Percentiles rank a stretch among this genome's conserved stretches.
Evolutionary conservation across 495 filamentous ascomycete species (phyloP).

Genomic region (Penicillium longicatenatum): DNA sequence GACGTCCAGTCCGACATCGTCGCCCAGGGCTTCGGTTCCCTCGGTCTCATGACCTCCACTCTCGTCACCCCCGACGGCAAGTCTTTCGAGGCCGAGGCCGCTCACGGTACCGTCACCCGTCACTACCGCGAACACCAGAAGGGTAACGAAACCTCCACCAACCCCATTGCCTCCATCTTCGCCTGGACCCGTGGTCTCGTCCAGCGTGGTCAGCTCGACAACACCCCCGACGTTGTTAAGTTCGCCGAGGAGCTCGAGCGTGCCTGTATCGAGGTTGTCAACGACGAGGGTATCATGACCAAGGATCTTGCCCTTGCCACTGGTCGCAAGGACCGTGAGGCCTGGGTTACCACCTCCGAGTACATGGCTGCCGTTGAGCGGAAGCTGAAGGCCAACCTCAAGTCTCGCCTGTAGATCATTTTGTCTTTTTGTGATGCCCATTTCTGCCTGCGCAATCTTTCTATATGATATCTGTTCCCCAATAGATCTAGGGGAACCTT

Average conservation of each 20-base stretch:
- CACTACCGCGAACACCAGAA: constrained; percentile 99
- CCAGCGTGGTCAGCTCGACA: constrained; percentile 87
- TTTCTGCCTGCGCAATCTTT: neutral
- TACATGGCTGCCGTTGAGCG: constrained; percentile 89
- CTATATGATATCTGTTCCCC: constrained; percentile 13
- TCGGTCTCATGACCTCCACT: constrained; percentile 97
- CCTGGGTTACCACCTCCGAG: constrained; percentile 86
- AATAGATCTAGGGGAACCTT: constrained; percentile 8
- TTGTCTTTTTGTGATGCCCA: constrained; percentile 9
- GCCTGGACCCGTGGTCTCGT: constrained; percentile 96
- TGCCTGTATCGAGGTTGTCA: constrained; percentile 93
- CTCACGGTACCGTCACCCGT: constrained; percentile 96
- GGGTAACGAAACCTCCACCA: constrained; percentile 93
- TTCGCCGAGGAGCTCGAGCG: constrained; percentile 91
- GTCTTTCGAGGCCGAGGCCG: constrained; percentile 96
- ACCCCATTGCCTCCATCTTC: constrained; percentile 98
- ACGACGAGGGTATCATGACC: constrained; percentile 95
- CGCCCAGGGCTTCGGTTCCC: constrained; percentile 95
- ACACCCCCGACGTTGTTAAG: constrained; percentile 80
- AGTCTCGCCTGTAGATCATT: constrained; percentile 26
- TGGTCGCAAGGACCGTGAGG: constrained; percentile 76
- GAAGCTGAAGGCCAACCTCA: constrained; percentile 68
- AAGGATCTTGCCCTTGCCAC: constrained; percentile 94
- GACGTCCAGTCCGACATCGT: constrained; percentile 98
- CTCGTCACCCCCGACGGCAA: constrained; percentile 93